These are phyloP conservation scores for Pseudozyma thailandica DNA, from an alignment of 1,284 basidiomycete species.

Conservation along the genomic window DNA sequence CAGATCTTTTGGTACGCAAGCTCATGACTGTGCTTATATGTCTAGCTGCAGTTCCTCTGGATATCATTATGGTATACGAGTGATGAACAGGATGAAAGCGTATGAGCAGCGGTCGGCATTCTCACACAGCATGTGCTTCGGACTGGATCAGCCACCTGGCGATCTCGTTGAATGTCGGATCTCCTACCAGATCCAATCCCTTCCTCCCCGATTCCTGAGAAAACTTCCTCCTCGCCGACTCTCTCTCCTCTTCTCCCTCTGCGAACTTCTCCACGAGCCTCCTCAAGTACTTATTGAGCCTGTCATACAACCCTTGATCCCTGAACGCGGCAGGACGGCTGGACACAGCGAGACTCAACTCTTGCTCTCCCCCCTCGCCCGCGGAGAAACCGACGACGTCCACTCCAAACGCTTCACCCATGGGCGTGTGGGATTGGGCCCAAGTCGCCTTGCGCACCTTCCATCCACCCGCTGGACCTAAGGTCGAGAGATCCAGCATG, in stretches of 20 bases:
- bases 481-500: constrained; percentile 2
- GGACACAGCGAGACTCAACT: constrained; percentile 11
- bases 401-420: constrained; percentile 28
- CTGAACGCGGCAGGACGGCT: constrained; percentile 9
- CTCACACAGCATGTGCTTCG: too few relatives aligned
- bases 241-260: background rate
- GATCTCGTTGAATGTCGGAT: too few relatives aligned
- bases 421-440: constrained; percentile 17
- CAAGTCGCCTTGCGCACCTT: background rate
- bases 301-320: background rate
- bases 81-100: too few relatives aligned
- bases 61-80: too few relatives aligned
- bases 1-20: too few relatives aligned
- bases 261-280: constrained; percentile 5
- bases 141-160: too few relatives aligned
- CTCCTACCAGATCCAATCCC: background rate
- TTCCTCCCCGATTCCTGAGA: background rate
- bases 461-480: background rate
- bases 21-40: too few relatives aligned
- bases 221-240: background rate
- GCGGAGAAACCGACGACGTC: constrained; percentile 16
- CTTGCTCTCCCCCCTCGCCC: background rate
- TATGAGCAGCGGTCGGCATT: too few relatives aligned
- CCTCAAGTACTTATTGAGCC: constrained; percentile 8
- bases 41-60: too few relatives aligned